phyloP scores from a whole-genome alignment of 208 protist species.

The Trypanosoma melophagium region DNA sequence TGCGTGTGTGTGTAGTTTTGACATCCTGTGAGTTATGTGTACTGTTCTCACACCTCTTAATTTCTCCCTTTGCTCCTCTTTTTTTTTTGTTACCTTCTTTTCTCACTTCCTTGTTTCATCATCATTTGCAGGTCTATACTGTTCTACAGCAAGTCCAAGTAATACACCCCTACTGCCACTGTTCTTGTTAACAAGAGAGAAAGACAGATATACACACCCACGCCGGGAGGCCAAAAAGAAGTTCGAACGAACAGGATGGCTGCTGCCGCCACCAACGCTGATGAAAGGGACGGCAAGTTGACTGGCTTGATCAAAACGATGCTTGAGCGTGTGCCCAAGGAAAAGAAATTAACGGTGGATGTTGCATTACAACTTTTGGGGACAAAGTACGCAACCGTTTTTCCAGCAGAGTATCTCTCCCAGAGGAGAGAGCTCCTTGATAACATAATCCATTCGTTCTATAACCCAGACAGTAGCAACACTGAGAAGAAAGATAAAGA shows the following conservation, averaged over 20 bases:
- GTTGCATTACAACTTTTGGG: slow-evolving; percentile 73
- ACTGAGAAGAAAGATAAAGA: slow-evolving; percentile 27
- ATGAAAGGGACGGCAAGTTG: slow-evolving; percentile 65
- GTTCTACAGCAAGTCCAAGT: no score
- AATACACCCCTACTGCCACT: neutral
- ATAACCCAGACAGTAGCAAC: slow-evolving; percentile 15
- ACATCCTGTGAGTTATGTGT: no score
- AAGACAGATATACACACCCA: neutral
- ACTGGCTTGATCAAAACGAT: slow-evolving; percentile 63
- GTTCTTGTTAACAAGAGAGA: neutral
- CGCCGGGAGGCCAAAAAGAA: neutral
- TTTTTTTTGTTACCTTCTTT: no score
- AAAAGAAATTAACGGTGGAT: slow-evolving; percentile 66
- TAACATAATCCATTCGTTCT: slow-evolving; percentile 42
- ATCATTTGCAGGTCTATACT: no score
- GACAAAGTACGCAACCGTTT: slow-evolving; percentile 58
- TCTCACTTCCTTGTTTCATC: no score
- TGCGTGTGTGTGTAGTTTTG: neutral
- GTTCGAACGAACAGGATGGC: neutral
- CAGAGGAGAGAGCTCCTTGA: slow-evolving; percentile 49
- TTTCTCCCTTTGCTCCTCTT: no score
- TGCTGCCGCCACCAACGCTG: slow-evolving; percentile 22
- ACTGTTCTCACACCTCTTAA: no score
- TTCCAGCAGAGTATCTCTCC: slow-evolving; percentile 55
- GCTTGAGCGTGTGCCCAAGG: slow-evolving; percentile 60